Base-by-base conservation (phyloP, 129 eudicot species). In the Lactuca saligna region DNA sequence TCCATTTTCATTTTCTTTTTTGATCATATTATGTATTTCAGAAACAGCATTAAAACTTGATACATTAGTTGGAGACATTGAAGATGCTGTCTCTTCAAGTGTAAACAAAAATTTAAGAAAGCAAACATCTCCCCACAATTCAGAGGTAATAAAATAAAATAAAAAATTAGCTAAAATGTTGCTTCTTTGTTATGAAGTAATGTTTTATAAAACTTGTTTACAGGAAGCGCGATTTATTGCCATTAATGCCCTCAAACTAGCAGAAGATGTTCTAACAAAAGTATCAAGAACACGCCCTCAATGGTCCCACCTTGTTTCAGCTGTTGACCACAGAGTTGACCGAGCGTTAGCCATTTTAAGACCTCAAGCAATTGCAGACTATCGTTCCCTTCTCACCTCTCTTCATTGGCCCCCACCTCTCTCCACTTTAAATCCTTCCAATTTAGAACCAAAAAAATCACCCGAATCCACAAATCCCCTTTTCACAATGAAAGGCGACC, bases 341-440 rank as follows among this genome's bases (percentile, higher is more conserved):
- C 85, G 93, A 68, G 88, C 95, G 11, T 79, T 94, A 62, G 97
- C 96, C 78, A 87, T 80, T 78, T 66, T 94, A 50, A 81, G 99
- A 74, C 96, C 99, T 35, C 97, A 94, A 73, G 86, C 97, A 34
- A 87, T 94, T 68, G 96, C 97, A 32, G 99, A 89, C 82, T 90
- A 94, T 61, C 88, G 99, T 2, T 77, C 88, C 54, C 93, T 94
- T 54, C 90, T 94, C 64, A 42, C 82, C 63, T 87, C 96, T 29
- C 92, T 89, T 60, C 85, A 88, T 41, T 94, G 99, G 99, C 99
- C 99, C 44, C 99, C 97, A 10, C 89, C 96, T 57, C 73, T 93
- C 0, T 72, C 97, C 66, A 77, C 82, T 41, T 83, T 72, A 65
- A 80, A 63, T 75, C 80, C 90, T 72, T 57, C 87, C 55, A 79